Base-by-base conservation (phyloP, 1,284 basidiomycete species). In the Bjerkandera adusta region DNA sequence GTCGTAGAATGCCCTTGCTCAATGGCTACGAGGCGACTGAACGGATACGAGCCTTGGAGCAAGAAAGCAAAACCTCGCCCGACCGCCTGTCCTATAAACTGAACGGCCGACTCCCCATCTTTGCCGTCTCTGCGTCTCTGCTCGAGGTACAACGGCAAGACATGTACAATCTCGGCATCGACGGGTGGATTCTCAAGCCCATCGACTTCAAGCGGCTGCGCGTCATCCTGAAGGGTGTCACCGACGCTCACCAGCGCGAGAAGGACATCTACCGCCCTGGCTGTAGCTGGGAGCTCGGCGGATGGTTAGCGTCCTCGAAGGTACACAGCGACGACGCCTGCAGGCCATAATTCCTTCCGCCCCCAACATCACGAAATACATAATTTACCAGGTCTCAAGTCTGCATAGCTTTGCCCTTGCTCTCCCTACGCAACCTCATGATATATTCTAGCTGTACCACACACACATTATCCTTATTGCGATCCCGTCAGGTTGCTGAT, bases 181-280 rank as follows among this genome's bases (percentile, higher is more conserved):
- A 92, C 59, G 90, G 89, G 7, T 92, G 88, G 89, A 77, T 92
- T n/a, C 67, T 92, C 49, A 92, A 92, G 65, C 91, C 89, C 0
- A 85, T 92, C 51, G 81, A 91, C 61, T 92, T 91, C 66, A 77
- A 77, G 51, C 74, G 89, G 11, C 71, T 92, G 4, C 66, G 74
- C n/a, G 58, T 64, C 2, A 72, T 92, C 21, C 63, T 92, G 26
- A 65, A 68, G 10, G 87, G 85, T 0, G 72, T 89, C 15, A 71
- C 71, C 10, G 80, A 89, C 55, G 59, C 64, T 1, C 56, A 55
- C 0, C 76, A 81, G 58, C 73, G 86, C 18, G 58, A 67, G 24
- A 65, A 60, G 12, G 80, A 88, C 56, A 65, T 83, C 0, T 91
- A 90, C 61, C 61, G 57, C 12, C 68, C 71, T 3, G 83, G 81